Conservation (phyloP, 805 yeast genomes). For the Schwanniomyces sp. region DNA sequence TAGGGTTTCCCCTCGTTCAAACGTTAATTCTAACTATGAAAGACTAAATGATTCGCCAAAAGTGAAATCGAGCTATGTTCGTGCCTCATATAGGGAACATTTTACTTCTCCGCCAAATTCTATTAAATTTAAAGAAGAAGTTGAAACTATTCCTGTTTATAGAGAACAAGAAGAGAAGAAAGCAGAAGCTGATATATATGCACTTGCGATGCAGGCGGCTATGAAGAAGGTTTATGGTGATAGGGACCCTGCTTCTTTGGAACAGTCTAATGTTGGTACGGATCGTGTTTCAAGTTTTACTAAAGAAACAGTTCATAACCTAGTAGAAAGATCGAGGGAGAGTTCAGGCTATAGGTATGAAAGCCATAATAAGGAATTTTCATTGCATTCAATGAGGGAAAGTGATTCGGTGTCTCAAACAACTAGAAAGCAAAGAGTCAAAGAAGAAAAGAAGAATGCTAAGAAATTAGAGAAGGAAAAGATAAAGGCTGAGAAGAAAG, state of each 20-base stretch:
- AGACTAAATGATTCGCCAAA: background rate
- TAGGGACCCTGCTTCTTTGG: constrained; percentile 5
- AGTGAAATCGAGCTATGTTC: background rate
- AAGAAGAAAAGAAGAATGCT: constrained; percentile 19
- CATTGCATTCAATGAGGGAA: constrained; percentile 30
- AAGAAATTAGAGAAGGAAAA: constrained; percentile 3
- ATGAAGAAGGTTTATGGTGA: constrained; percentile 55
- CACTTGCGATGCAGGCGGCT: constrained; percentile 56
- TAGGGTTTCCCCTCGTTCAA: constrained; percentile 6
- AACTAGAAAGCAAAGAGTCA: constrained; percentile 22
- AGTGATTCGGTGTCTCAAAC: constrained; percentile 3
- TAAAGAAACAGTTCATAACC: constrained; percentile 1
- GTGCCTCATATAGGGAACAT: constrained; percentile 1
- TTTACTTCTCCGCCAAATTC: constrained; percentile 26
- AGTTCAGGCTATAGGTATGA: constrained; percentile 21
- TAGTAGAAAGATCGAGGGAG: constrained; percentile 12
- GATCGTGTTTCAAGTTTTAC: background rate
- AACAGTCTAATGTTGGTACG: background rate
- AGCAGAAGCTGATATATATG: constrained; percentile 54
- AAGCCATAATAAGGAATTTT: constrained; percentile 33
- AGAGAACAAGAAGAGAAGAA: constrained; percentile 2
- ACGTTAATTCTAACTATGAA: constrained; percentile 5
- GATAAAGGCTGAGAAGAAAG: constrained; percentile 1
- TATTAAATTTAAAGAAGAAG: constrained; percentile 36
- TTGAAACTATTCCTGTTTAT: constrained; percentile 36